These are phyloP conservation scores for Heliamphora exappendiculata DNA, from an alignment of 148 eudicot species.

Conservation along the genomic window DNA sequence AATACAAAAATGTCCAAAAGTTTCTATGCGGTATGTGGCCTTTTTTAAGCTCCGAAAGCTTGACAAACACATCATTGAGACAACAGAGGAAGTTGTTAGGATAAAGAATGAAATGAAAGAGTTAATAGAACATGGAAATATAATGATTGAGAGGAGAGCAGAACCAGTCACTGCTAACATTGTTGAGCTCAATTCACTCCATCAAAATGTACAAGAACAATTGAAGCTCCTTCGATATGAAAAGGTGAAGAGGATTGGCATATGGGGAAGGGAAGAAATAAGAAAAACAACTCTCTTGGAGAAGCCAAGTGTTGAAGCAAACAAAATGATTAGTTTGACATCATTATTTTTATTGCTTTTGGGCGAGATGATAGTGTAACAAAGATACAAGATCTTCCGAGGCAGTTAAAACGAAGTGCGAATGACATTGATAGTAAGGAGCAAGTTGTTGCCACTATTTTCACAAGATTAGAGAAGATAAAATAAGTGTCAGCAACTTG, in stretches of 20 bases:
- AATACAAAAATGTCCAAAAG: neutral
- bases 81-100: neutral
- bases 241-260: too few species aligned
- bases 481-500: too few species aligned
- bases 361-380: too few species aligned
- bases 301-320: too few species aligned
- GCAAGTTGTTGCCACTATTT: conserved; percentile 3
- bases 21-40: neutral
- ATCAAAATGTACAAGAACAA: conserved; percentile 11
- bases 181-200: conserved; percentile 6
- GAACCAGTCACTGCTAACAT: neutral
- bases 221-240: conserved; percentile 11
- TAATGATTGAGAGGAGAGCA: neutral
- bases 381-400: conserved; percentile 12
- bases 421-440: neutral
- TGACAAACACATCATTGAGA: neutral
- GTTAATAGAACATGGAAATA: neutral
- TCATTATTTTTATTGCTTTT: conserved; percentile 19
- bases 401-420: neutral
- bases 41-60: neutral
- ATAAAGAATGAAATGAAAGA: neutral
- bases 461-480: conserved; percentile 8
- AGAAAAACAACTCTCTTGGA: too few species aligned
- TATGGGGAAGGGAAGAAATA: too few species aligned
- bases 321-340: conserved; percentile 12